These are phyloP conservation scores for Pleurotus tuber-regium DNA, from an alignment of 768 basidiomycete genomes.

Conservation along the genomic window DNA sequence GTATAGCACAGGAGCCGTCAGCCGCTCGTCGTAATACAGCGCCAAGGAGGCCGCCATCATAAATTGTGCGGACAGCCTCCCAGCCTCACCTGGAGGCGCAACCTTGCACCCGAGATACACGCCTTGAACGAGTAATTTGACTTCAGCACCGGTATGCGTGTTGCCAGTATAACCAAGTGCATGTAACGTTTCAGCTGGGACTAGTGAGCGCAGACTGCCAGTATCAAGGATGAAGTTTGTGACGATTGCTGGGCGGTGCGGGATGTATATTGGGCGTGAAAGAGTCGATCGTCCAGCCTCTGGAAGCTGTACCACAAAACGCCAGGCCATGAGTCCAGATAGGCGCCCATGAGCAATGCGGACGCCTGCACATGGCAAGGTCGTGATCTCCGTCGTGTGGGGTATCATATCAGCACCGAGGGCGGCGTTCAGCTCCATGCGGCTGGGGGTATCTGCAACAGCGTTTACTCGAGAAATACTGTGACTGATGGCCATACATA, in stretches of 20 bases:
- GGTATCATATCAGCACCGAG: constrained; percentile 19
- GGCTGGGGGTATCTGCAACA: constrained; percentile 11
- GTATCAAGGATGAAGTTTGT: constrained; percentile 26
- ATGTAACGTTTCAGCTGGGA: constrained; percentile 17
- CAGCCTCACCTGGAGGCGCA: constrained; percentile 19
- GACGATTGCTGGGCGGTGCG: constrained; percentile 11
- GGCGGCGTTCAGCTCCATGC: constrained; percentile 19
- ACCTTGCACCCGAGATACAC: constrained; percentile 19
- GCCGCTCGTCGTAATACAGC: constrained; percentile 20
- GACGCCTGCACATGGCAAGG: constrained; percentile 24
- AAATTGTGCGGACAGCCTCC: constrained; percentile 18
- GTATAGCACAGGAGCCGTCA: constrained; percentile 23
- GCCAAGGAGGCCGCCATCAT: constrained; percentile 23
- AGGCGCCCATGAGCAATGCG: constrained; percentile 22
- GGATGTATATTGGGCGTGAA: background rate
- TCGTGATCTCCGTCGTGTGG: constrained; percentile 19
- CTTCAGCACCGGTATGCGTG: constrained; percentile 16
- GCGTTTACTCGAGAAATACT: background rate
- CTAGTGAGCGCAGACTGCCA: constrained; percentile 15
- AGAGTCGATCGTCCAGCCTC: background rate
- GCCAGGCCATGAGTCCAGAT: constrained; percentile 24
- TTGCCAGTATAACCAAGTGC: constrained; percentile 18
- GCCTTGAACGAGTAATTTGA: constrained; percentile 20
- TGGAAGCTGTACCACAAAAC: constrained; percentile 19
- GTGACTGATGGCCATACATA: background rate